Conservation (phyloP, 2,329 filamentous ascomycete species). For the Trichophyton verrucosum region DNA sequence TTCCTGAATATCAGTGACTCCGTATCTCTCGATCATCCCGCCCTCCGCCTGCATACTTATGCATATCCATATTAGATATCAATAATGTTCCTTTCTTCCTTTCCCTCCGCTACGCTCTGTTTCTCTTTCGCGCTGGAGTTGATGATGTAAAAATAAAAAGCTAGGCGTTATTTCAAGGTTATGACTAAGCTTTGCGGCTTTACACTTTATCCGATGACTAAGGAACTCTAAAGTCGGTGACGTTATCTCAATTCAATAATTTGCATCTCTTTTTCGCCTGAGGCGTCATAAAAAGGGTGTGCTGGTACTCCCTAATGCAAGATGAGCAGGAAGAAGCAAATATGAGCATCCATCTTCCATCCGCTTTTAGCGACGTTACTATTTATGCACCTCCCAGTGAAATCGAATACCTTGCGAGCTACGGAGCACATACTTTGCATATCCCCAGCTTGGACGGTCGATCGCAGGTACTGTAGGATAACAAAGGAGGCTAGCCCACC, state of each 20-base stretch:
- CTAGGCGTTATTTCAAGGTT: neutral
- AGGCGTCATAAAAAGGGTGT: neutral
- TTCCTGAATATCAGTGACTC: neutral
- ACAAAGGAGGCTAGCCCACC: neutral
- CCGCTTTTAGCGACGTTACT: conserved; percentile 3
- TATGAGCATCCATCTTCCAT: neutral
- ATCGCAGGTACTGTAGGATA: neutral
- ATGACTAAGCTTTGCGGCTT: neutral
- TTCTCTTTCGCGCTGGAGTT: neutral
- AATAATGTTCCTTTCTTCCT: neutral
- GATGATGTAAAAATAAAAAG: too few species aligned
- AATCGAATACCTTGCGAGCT: neutral
- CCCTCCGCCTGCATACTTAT: too few species aligned
- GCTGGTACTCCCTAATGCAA: too few species aligned
- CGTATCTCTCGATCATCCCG: too few species aligned
- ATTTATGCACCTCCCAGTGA: neutral
- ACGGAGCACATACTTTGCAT: neutral
- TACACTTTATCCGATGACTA: neutral
- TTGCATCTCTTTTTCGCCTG: neutral
- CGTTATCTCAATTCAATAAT: neutral
- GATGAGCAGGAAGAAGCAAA: neutral
- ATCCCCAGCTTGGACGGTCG: neutral
- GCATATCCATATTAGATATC: too few species aligned
- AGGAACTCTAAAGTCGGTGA: neutral
- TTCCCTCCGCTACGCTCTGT: neutral